Conservation (phyloP, 1,284 basidiomycete species). For the Inonotus hispidus region DNA sequence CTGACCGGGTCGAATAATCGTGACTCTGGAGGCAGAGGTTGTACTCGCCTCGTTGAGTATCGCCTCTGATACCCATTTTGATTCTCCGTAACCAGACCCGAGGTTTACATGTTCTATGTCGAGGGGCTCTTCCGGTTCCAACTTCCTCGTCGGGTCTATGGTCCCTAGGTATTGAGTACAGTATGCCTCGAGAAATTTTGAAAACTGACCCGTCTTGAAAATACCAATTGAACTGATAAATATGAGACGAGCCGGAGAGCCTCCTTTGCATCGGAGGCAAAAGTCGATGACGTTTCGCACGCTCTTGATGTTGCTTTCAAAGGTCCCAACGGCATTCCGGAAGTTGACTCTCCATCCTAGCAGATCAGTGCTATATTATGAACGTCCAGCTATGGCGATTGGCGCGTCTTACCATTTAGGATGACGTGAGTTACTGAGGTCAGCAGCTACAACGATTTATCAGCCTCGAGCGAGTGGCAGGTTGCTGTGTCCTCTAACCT, state of each 20-base stretch:
- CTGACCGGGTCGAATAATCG: slow-evolving; percentile 17
- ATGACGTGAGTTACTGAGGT: slow-evolving; percentile 28
- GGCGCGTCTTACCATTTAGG: slow-evolving; percentile 28
- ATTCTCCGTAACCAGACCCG: slow-evolving; percentile 50
- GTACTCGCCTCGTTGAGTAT: slow-evolving; percentile 20
- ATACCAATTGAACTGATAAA: slow-evolving; percentile 22
- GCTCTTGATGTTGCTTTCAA: slow-evolving; percentile 33
- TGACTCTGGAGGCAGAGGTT: slow-evolving; percentile 21
- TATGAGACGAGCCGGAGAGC: slow-evolving; percentile 17
- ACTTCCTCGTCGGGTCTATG: slow-evolving; percentile 10
- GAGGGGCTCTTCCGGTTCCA: slow-evolving; percentile 17
- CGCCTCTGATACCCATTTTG: slow-evolving; percentile 47
- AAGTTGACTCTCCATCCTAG: slow-evolving; percentile 42
- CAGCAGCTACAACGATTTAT: slow-evolving; percentile 15
- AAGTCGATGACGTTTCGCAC: slow-evolving; percentile 32
- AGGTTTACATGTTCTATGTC: slow-evolving; percentile 9
- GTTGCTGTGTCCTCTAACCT: not conserved
- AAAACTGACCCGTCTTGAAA: slow-evolving; percentile 1
- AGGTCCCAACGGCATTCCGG: slow-evolving; percentile 31
- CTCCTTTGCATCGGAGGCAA: slow-evolving; percentile 20
- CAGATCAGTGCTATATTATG: not conserved
- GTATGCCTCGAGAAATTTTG: not conserved
- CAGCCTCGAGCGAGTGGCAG: not conserved
- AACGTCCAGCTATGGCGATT: not conserved
- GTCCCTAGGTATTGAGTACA: not conserved